phyloP scores from a whole-genome alignment of 1,284 basidiomycete genomes.

The Boletus sp. region DNA sequence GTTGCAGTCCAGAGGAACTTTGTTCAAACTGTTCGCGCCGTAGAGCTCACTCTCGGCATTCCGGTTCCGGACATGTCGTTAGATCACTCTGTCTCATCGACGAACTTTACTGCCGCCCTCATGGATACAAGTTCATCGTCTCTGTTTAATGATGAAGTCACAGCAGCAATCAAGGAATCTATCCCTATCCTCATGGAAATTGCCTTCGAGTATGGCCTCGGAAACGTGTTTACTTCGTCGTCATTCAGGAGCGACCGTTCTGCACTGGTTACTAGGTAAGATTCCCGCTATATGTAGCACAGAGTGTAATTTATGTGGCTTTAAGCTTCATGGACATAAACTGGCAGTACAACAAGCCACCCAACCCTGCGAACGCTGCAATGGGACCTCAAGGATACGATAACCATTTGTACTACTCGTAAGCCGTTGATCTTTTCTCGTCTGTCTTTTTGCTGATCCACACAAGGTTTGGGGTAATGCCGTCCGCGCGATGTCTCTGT shows the following conservation, averaged over 20 bases:
- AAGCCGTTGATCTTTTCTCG: conserved; percentile 21
- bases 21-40: conserved; percentile 59
- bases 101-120: conserved; percentile 46
- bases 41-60: conserved; percentile 62
- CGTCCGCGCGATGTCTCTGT: conserved; percentile 35
- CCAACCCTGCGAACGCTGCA: conserved; percentile 65
- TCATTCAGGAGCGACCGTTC: conserved; percentile 21
- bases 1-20: conserved; percentile 65
- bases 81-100: conserved; percentile 21
- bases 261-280: conserved; percentile 45
- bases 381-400: conserved; percentile 73
- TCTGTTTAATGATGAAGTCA: conserved; percentile 45
- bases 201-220: conserved; percentile 32
- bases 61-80: conserved; percentile 43
- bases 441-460: conserved; percentile 7
- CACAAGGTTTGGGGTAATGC: conserved; percentile 53
- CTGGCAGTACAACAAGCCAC: conserved; percentile 65
- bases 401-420: conserved; percentile 76
- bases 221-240: conserved; percentile 25
- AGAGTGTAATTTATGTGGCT: conserved; percentile 3
- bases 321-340: conserved; percentile 71
- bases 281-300: neutral
- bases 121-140: conserved; percentile 26
- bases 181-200: conserved; percentile 49
- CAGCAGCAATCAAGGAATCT: conserved; percentile 42